These are phyloP conservation scores for Aspergillus neotritici DNA, from an alignment of 2,329 filamentous ascomycete species.

Conservation along the genomic window DNA sequence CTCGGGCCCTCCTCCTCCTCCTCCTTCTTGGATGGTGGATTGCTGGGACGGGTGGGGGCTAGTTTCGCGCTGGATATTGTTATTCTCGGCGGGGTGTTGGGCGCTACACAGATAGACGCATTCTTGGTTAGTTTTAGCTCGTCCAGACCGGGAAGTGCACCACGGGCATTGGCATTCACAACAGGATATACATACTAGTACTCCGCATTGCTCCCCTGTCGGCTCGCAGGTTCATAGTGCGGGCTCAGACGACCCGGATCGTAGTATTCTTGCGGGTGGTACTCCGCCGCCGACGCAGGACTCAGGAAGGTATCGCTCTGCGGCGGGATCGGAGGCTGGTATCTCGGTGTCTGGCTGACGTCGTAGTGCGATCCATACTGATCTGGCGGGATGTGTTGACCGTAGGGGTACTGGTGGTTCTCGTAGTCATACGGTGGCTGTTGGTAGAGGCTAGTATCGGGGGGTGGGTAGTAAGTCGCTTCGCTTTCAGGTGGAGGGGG, in stretches of 20 bases:
- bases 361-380: conserved; percentile 10
- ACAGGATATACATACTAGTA: conserved; percentile 14
- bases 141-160: no score
- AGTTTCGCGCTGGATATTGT: no score
- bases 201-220: conserved; percentile 15
- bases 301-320: conserved; percentile 3
- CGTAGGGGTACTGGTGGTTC: conserved; percentile 9
- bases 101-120: neutral
- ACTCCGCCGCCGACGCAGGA: conserved; percentile 1
- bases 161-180: no score
- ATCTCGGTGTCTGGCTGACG: conserved; percentile 4
- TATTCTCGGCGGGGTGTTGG: neutral
- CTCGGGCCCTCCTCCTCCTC: conserved; percentile 14
- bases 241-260: conserved; percentile 7
- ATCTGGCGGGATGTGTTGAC: conserved; percentile 7
- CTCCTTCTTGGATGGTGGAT: conserved; percentile 4
- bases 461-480: conserved; percentile 19
- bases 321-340: neutral
- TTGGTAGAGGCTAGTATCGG: conserved; percentile 21
- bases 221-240: conserved; percentile 2
- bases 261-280: neutral
- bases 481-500: conserved; percentile 18
- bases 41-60: neutral
- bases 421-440: conserved; percentile 25
- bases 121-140: neutral